A percentile compares a stretch with the other conserved stretches of the same genome.
phyloP scores from a whole-genome alignment of 2,329 filamentous ascomycete species.

The Hypoxylon sp. region DNA sequence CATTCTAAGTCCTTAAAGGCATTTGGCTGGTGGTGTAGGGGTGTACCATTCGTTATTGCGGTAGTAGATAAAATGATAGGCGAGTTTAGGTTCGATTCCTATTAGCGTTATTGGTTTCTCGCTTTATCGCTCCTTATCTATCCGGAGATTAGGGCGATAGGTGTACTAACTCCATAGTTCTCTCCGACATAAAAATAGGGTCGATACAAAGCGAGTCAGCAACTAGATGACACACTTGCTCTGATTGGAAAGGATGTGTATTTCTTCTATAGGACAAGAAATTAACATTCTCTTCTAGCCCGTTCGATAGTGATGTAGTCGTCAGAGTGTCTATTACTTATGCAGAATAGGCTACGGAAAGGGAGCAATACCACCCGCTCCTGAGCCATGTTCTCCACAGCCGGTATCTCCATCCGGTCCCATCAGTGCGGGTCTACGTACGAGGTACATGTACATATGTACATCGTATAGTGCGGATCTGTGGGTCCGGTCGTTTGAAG shows the following conservation, averaged over 20 bases:
- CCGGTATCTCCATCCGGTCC: conserved; percentile 4
- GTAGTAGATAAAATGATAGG: too few species aligned
- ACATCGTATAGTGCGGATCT: neutral
- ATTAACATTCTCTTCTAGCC: neutral
- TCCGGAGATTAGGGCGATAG: conserved; percentile 37
- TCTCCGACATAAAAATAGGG: neutral
- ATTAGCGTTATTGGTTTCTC: too few species aligned
- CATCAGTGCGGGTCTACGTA: conserved; percentile 7
- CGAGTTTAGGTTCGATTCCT: too few species aligned
- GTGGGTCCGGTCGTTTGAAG: neutral
- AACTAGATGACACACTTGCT: neutral
- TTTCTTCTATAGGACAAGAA: neutral
- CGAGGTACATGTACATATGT: neutral
- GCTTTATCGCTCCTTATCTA: too few species aligned
- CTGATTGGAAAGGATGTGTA: neutral
- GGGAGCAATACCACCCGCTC: neutral
- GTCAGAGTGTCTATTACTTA: neutral
- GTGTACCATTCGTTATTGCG: too few species aligned
- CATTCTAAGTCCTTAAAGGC: too few species aligned
- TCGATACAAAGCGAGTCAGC: neutral
- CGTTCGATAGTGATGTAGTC: neutral
- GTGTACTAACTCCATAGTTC: conserved; percentile 26
- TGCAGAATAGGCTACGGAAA: neutral
- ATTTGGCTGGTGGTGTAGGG: too few species aligned
- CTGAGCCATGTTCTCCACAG: neutral